Evolutionary conservation across 2,329 filamentous ascomycete genomes (phyloP), one percentile per base, ranked within the genome.

Genomic region (Penicillium psychrosexuale): DNA sequence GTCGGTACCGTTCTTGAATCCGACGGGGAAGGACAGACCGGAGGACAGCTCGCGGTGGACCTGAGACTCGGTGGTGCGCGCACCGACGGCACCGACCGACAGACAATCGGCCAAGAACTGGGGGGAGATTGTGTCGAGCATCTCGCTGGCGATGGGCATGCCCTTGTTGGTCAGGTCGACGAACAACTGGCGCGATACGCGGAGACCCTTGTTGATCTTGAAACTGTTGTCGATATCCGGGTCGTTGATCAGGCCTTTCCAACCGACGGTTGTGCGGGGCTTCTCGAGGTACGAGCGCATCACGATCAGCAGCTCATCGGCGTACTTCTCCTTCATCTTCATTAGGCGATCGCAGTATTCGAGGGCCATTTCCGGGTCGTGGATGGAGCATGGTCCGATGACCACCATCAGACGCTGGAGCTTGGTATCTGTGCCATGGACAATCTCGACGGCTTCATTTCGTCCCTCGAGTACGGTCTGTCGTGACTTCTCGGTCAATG

Each of bases 221-320:
- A 96, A 97, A 75, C 89, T 94, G 74, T 96, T 93, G 76, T 97
- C 92, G 71, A 99, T 96, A 70, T 97, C 93, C 2, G 94, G 94
- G 76, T 99, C 94, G 74, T 99, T 97, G 79, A 99, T 96, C 66
- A 99, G 80, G 47, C 94, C 94, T 80, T 99, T 99, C 94, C 94
- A 99, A 65, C 94, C 94, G 28, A 99, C 91, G 0, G 94, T 99
- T 28, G 94, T 99, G 61, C 94, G 87, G 22, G 94, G 94, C 82
- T 99, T 99, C 82, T 99, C 94, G 57, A 99, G 85, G 83, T 99
- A 99, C 61, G 91, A 90, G 66, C 94, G 89, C 94, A 99, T 99
- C 59, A 99, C 88, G 65, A 99, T 94, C 66, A 95, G 82, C 36
- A 99, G 83, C 71, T 97, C 91, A 68, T 92, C 84, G 72, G 89